A percentile compares a stretch with the other conserved stretches of the same genome.
Conservation (phyloP, 176 grass and related monocot species). For the Canna indica region DNA sequence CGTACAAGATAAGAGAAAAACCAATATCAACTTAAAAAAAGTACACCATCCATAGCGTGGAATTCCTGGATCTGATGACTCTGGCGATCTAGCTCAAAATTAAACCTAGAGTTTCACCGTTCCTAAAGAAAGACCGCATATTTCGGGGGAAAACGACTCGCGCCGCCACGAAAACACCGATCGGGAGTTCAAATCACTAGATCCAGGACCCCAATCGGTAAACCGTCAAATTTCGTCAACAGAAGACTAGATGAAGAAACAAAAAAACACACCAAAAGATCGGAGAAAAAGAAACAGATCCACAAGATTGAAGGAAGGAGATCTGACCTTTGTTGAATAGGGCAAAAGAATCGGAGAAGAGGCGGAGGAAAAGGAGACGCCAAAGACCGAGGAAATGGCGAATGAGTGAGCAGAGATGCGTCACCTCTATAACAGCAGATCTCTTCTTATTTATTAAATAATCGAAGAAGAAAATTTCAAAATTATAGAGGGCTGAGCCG, state of each 20-base stretch:
- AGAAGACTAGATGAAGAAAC: background rate
- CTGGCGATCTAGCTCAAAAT: background rate
- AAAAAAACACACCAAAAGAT: background rate
- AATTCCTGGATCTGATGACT: background rate
- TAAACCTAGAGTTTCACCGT: background rate
- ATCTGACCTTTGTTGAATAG: constrained; percentile 1
- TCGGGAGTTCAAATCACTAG: background rate
- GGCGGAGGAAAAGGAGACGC: background rate
- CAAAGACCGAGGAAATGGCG: background rate
- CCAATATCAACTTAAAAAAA: background rate
- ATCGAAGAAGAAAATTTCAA: background rate
- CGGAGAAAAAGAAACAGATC: background rate
- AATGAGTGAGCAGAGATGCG: background rate
- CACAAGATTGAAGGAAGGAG: background rate
- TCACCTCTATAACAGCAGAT: background rate
- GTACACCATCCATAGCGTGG: background rate
- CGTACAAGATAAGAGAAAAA: background rate
- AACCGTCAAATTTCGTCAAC: background rate
- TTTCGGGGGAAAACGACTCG: background rate
- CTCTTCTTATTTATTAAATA: background rate
- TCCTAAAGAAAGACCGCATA: background rate
- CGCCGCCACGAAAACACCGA: background rate
- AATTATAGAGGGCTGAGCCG: background rate
- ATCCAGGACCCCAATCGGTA: background rate
- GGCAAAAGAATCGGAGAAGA: background rate